A percentile compares a stretch with the other conserved stretches of the same genome.
These are phyloP conservation scores for Kodamaea sp. DNA, from an alignment of 1,139 yeast genomes.

Conservation along the genomic window DNA sequence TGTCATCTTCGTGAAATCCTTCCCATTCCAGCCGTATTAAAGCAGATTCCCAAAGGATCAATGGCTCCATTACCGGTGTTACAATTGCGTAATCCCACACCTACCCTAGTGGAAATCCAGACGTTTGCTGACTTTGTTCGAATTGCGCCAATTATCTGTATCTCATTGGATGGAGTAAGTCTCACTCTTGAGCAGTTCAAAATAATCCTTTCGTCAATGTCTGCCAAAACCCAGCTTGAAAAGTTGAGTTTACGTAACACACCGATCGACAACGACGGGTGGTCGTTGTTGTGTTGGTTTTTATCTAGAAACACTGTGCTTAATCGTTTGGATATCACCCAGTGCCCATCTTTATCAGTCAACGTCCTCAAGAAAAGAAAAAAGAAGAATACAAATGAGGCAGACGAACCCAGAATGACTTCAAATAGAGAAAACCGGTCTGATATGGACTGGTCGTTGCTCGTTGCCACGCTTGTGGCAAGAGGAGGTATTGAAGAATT, in stretches of 20 bases:
- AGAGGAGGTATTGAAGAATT: constrained; percentile 75
- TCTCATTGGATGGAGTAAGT: constrained; percentile 70
- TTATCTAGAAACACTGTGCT: constrained; percentile 60
- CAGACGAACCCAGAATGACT: constrained; percentile 51
- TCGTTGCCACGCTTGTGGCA: constrained; percentile 67
- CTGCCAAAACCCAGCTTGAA: constrained; percentile 60
- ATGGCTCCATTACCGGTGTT: constrained; percentile 66
- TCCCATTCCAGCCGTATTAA: constrained; percentile 75
- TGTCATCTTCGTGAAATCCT: constrained; percentile 73
- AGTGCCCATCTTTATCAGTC: constrained; percentile 62
- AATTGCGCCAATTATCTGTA: constrained; percentile 69
- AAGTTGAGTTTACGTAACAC: constrained; percentile 73
- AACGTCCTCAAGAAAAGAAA: constrained; percentile 52
- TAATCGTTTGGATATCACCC: constrained; percentile 64
- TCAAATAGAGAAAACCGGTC: constrained; percentile 59
- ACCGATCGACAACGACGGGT: constrained; percentile 65
- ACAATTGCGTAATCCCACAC: constrained; percentile 69
- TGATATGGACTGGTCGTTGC: constrained; percentile 75
- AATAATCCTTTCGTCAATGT: constrained; percentile 59
- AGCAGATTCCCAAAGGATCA: constrained; percentile 70
- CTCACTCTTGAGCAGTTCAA: constrained; percentile 65
- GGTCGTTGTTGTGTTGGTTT: constrained; percentile 72
- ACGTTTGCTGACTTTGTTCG: constrained; percentile 76
- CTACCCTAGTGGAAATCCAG: constrained; percentile 71
- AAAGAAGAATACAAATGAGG: constrained; percentile 25